phyloP scores from a whole-genome alignment of 2,329 filamentous ascomycete species.

The Ceratocystis diversiconidia region DNA sequence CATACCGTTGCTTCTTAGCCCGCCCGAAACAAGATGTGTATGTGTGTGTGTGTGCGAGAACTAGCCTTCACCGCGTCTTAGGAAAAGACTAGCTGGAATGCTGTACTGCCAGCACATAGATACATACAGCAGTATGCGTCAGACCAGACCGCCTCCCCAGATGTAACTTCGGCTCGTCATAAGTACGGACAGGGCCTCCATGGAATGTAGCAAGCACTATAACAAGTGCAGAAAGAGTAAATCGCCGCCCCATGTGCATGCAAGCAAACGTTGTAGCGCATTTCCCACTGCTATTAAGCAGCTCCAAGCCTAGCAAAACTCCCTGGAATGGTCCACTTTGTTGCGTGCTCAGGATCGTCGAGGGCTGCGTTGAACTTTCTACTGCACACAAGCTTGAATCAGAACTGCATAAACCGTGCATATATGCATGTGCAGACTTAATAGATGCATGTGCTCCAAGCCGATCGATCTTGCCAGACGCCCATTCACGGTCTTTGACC shows the following conservation, averaged over 20 bases:
- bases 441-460: background rate
- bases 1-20: too few relatives aligned
- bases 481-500: background rate
- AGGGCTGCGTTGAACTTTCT: background rate
- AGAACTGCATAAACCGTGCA: background rate
- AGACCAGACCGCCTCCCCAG: background rate
- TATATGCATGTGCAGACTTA: conserved; percentile 2
- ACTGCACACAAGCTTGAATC: background rate
- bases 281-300: background rate
- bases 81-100: background rate
- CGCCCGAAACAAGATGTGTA: too few relatives aligned
- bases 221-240: background rate
- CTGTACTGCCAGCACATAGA: background rate
- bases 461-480: background rate
- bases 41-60: too few relatives aligned
- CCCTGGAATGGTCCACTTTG: background rate
- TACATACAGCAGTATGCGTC: background rate
- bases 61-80: too few relatives aligned
- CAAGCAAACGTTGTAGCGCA: background rate
- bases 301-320: background rate
- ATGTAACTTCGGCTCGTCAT: background rate
- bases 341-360: background rate
- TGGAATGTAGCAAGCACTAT: background rate
- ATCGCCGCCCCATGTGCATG: background rate
- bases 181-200: background rate